Percentiles rank a stretch among this genome's conserved stretches.
Conservation (phyloP, 148 eudicot species). For the Arbutus unedo region DNA sequence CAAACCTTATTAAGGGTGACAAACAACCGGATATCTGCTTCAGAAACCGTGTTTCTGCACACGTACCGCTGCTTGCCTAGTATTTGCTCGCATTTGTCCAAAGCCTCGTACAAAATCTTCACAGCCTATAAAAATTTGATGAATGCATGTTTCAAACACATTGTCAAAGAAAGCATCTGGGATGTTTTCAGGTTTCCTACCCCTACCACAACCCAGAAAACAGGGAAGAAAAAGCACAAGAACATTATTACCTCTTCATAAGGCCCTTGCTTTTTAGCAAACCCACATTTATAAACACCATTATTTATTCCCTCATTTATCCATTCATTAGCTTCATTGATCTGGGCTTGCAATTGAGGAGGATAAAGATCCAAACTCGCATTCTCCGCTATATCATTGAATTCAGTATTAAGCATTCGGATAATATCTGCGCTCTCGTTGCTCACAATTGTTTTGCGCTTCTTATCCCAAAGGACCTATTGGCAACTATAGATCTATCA, state of each 20-base stretch:
- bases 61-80: conserved; percentile 69
- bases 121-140: conserved; percentile 48
- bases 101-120: conserved; percentile 55
- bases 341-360: conserved; percentile 49
- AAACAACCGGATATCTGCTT: conserved; percentile 87
- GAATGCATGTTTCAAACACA: background rate
- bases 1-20: conserved; percentile 83
- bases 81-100: conserved; percentile 82
- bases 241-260: conserved; percentile 57
- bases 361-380: conserved; percentile 76
- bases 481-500: conserved; percentile 8
- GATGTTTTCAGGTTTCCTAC: background rate
- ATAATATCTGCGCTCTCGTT: conserved; percentile 93
- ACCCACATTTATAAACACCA: conserved; percentile 93
- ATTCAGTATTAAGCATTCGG: conserved; percentile 81
- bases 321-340: conserved; percentile 68
- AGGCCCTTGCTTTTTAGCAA: conserved; percentile 83
- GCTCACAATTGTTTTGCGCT: conserved; percentile 70
- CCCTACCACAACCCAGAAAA: background rate
- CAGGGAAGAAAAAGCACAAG: background rate
- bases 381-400: conserved; percentile 74
- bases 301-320: conserved; percentile 68
- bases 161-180: background rate
- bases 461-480: conserved; percentile 92
- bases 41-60: conserved; percentile 69